Evolutionary conservation across 2,329 filamentous ascomycete genomes (phyloP).

Genomic region (Celoporthe dispersa): DNA sequence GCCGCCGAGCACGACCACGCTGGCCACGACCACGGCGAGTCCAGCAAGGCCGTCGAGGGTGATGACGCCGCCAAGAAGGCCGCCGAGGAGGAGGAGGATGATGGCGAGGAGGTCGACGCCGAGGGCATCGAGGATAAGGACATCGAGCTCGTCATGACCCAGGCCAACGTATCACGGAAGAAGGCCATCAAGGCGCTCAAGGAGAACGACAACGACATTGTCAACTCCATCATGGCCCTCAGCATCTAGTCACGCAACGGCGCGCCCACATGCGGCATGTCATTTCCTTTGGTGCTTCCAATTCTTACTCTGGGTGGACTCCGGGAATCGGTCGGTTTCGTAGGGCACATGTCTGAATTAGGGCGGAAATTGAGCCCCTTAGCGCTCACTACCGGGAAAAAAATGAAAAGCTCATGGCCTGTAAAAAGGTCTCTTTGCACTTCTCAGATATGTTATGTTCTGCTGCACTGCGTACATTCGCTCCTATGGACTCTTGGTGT

Average conservation of each 20-base stretch:
- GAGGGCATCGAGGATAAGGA: constrained; percentile 97
- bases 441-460: not conserved
- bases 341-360: constrained; percentile 23
- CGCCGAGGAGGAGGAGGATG: constrained; percentile 85
- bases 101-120: constrained; percentile 94
- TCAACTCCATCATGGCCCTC: constrained; percentile 99
- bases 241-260: constrained; percentile 64
- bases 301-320: constrained; percentile 19
- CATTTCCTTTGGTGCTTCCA: constrained; percentile 23
- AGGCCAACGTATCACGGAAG: constrained; percentile 94
- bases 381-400: constrained; percentile 23
- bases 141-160: constrained; percentile 98
- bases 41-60: constrained; percentile 62
- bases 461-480: not conserved
- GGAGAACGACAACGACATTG: constrained; percentile 99
- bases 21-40: constrained; percentile 74
- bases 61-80: constrained; percentile 65
- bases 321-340: constrained; percentile 16
- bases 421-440: constrained; percentile 17
- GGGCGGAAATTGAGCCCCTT: constrained; percentile 16
- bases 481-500: constrained; percentile 2
- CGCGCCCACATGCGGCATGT: constrained; percentile 7
- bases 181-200: constrained; percentile 98
- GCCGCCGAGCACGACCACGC: constrained; percentile 69
- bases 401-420: constrained; percentile 26